Percentiles rank a stretch among this genome's conserved stretches.
Conservation (phyloP, 768 basidiomycete genomes). For the Favolaschia claudopus region DNA sequence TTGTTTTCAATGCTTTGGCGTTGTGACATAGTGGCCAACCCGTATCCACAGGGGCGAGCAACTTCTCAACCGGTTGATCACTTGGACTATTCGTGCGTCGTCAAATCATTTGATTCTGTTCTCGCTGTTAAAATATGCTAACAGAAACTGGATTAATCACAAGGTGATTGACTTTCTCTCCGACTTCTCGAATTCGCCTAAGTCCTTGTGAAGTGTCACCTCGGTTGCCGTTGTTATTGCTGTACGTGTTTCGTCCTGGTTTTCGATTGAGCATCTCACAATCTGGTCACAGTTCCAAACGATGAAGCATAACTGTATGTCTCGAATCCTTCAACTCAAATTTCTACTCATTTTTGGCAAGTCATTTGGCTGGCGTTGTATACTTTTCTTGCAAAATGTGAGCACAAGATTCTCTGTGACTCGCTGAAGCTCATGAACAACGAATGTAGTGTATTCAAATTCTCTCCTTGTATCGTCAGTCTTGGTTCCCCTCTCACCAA, state of each 20-base stretch:
- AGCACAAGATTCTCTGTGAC: background rate
- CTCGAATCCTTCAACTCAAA: background rate
- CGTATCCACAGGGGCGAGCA: constrained; percentile 19
- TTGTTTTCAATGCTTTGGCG: too few species aligned
- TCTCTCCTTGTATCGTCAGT: constrained; percentile 31
- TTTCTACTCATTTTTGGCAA: background rate
- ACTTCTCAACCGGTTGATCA: constrained; percentile 31
- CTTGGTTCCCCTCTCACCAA: too few species aligned
- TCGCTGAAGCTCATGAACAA: background rate
- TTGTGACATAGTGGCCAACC: background rate
- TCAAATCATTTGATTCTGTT: background rate
- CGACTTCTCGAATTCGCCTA: background rate
- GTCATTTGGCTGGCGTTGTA: constrained; percentile 38
- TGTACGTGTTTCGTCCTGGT: constrained; percentile 18
- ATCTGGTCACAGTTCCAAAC: constrained; percentile 27
- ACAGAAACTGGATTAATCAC: constrained; percentile 35
- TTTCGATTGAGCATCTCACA: background rate
- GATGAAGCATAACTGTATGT: constrained; percentile 30
- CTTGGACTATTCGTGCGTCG: constrained; percentile 36
- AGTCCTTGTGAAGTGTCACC: constrained; percentile 20
- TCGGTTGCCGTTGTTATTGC: constrained; percentile 32
- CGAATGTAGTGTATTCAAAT: constrained; percentile 37
- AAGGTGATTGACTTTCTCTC: constrained; percentile 16
- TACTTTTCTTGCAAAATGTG: constrained; percentile 34
- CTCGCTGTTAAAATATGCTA: background rate